Percentiles rank a stretch among this genome's conserved stretches.
Conservation (phyloP, 352 stramenopile species). For the Globisporangium nagaii region DNA sequence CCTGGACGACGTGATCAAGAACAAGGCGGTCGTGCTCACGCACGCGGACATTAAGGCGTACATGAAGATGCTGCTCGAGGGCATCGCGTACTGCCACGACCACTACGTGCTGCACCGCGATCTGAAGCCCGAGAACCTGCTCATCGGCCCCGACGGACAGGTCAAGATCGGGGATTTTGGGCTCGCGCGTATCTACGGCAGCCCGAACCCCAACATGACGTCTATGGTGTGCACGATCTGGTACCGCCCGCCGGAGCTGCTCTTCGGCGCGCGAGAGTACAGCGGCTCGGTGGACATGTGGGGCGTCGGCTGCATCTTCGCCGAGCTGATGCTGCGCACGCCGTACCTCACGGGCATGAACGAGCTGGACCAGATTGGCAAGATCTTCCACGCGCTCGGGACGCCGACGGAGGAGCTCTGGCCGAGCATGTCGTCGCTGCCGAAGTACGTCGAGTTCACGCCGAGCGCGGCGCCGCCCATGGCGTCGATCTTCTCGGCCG, state of each 20-base stretch:
- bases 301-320: slow-evolving; percentile 86
- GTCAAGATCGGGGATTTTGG: slow-evolving; percentile 88
- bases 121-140: slow-evolving; percentile 86
- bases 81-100: slow-evolving; percentile 73
- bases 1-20: slow-evolving; percentile 86
- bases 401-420: slow-evolving; percentile 76
- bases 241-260: slow-evolving; percentile 85
- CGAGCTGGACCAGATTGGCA: slow-evolving; percentile 78
- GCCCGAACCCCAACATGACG: slow-evolving; percentile 85
- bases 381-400: slow-evolving; percentile 86
- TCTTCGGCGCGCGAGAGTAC: slow-evolving; percentile 84
- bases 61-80: slow-evolving; percentile 84
- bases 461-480: slow-evolving; percentile 55
- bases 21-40: slow-evolving; percentile 82
- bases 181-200: slow-evolving; percentile 79
- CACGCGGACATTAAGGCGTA: slow-evolving; percentile 84
- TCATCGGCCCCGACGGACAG: slow-evolving; percentile 72
- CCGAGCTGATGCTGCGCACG: slow-evolving; percentile 77
- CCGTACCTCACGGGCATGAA: slow-evolving; percentile 80
- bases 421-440: slow-evolving; percentile 64
- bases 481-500: slow-evolving; percentile 65
- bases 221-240: slow-evolving; percentile 87
- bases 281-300: slow-evolving; percentile 85
- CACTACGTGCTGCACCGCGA: slow-evolving; percentile 84
- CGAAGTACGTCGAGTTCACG: slow-evolving; percentile 82